Evolutionary conservation across 75 land plant genomes (phyloP), one percentile per base, ranked within the genome.

Genomic region (Ceratopteris richardii): DNA sequence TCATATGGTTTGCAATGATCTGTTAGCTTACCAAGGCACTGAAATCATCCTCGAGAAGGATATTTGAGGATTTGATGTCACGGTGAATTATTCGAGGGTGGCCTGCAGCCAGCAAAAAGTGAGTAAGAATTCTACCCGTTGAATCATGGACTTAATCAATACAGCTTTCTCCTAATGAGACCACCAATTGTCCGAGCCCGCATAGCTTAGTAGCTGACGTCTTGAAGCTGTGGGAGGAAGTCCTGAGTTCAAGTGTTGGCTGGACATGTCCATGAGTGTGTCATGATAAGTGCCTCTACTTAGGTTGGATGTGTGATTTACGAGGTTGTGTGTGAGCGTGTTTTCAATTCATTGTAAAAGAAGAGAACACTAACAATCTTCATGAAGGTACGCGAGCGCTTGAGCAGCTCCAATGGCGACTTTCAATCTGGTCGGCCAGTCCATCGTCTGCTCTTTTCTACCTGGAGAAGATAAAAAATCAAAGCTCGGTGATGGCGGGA

Each of bases 21-120:
- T 46, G 48, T 60, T 44, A 16, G 20, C 21, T 29, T 58, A 83
- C 87, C 87, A 71, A 28, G 51, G 87, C 56, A 44, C 68, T 78
- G 50, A 75, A 69, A 26, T 83, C 84, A 59, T 82, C 80, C 3
- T 74, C 77, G 9, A 87, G 58, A 19, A 87, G 83, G 26, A 87
- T 83, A 58, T 87, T 87, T 60, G 63, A 72, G 12, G 91, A 80
- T 27, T 81, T 58, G 75, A 87, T 70, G 42, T 87, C 91, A 30
- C 91, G 72, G 64, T 87, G 91, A 27, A 82, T 76, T 23, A 87
- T 87, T 57, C 80, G 50, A 5, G 50, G 50, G 5, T 46, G 50
- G 4, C 18, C 22, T 21, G 37, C 37, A 33, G 37, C 9, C 9
- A 33, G 37, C 37, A 33, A 9, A 33, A 33, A 4, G 9, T 33